Evolutionary conservation across 768 basidiomycete species (phyloP).

Genomic region (Amanita muscaria): DNA sequence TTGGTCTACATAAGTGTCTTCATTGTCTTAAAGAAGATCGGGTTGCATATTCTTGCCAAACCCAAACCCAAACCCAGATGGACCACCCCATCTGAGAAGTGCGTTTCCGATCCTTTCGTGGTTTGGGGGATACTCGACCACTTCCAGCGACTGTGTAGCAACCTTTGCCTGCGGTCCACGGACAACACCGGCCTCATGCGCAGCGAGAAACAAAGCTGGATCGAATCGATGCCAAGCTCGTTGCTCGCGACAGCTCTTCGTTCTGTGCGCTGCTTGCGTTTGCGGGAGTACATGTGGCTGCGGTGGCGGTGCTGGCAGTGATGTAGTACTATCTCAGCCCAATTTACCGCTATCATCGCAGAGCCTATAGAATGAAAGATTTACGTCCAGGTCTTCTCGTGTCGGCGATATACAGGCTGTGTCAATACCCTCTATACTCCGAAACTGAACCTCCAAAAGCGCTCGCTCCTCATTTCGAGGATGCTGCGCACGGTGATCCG

Average conservation of each 20-base stretch:
- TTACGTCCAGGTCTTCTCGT: constrained; percentile 72
- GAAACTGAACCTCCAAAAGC: constrained; percentile 64
- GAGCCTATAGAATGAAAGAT: constrained; percentile 75
- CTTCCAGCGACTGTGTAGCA: constrained; percentile 31
- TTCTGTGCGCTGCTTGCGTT: constrained; percentile 6
- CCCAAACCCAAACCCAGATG: constrained; percentile 6
- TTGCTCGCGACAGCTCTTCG: neutral
- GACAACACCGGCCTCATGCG: constrained; percentile 69
- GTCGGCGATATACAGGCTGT: constrained; percentile 61
- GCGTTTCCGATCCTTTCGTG: constrained; percentile 22
- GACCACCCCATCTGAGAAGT: constrained; percentile 24
- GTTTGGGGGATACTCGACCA: neutral
- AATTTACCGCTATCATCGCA: constrained; percentile 61
- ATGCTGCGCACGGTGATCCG: constrained; percentile 72
- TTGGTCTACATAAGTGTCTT: constrained; percentile 12
- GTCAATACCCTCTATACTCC: constrained; percentile 82
- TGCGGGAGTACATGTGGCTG: constrained; percentile 1
- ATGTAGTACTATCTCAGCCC: constrained; percentile 52
- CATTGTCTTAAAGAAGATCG: constrained; percentile 18
- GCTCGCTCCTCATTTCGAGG: constrained; percentile 54
- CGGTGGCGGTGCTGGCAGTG: constrained; percentile 12
- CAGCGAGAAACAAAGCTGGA: constrained; percentile 43
- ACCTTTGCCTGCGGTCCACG: constrained; percentile 38
- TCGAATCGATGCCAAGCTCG: neutral
- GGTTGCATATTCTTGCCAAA: neutral